Evolutionary conservation across 2,329 filamentous ascomycete species (phyloP), one percentile per base, ranked within the genome.

Genomic region (Arthrobotrys iridis): DNA sequence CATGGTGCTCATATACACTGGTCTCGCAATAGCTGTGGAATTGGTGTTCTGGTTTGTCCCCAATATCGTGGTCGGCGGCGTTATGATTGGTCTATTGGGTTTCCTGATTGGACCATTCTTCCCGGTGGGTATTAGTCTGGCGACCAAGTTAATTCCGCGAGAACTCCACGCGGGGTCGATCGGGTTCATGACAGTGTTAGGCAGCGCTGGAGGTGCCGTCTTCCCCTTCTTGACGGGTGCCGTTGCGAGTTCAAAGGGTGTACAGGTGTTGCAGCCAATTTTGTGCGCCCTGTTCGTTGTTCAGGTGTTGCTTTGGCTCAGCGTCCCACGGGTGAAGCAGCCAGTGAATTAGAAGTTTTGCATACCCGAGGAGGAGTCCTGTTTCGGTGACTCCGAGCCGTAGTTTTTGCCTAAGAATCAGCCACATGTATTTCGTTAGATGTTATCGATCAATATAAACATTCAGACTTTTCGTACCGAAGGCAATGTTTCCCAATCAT

Each of bases 61-160:
- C 0, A 87, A 88, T 66, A 92, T 94, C 80, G 86, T 91, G 74
- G 89, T 91, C 26, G 91, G 90, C 0, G 88, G 90, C 6, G 84
- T 93, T 11, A 89, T 90, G 24, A 90, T 93, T 20, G 85, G 87
- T 0, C 82, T 93, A 0, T 85, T 93, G 71, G 92, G 92, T 0
- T 92, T 94, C 84, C 92, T 93, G 79, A 85, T 94, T 0, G 92
- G 92, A 0, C 92, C 92, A 0, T 82, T 95, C 18, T 95, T 93
- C 80, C 91, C 92, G 0, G 90, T 89, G 0, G 90, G 88, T 0
- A 86, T 95, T 7, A 88, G 93, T 0, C 88, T 88, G 0, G 88
- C 89, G 3, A 92, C 91, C 0, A 93, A 92, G 78, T 84, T 95
- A 2, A 84, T 96, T 0, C 91, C 92, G 0, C 85, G 84, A 40